Percentiles rank a stretch among this genome's conserved stretches.
Evolutionary conservation across 768 basidiomycete species (phyloP).

Genomic region (Sarcomyxa edulis): DNA sequence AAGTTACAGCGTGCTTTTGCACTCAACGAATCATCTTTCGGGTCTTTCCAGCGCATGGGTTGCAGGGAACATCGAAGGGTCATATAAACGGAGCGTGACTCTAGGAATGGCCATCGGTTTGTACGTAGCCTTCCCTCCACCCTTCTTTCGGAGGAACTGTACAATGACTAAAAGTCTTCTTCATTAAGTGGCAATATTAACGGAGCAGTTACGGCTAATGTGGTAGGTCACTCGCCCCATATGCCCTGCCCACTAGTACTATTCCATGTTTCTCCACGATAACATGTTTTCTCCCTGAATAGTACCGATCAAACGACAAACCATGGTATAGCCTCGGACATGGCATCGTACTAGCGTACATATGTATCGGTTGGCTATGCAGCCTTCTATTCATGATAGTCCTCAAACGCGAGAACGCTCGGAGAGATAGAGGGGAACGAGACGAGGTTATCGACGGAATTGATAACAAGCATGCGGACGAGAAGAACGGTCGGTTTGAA

Average conservation of each 20-base stretch:
- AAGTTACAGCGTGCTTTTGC: conserved; percentile 1
- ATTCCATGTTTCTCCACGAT: conserved; percentile 1
- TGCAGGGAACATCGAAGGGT: conserved; percentile 66
- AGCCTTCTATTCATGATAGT: conserved; percentile 41
- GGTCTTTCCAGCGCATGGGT: conserved; percentile 72
- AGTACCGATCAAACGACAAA: conserved; percentile 61
- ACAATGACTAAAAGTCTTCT: no score
- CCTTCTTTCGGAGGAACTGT: no score
- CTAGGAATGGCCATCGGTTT: conserved; percentile 67
- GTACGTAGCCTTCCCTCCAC: conserved; percentile 5
- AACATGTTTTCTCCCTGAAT: conserved; percentile 1
- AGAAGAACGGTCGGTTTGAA: conserved; percentile 52
- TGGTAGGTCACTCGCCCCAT: conserved; percentile 36
- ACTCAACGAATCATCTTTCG: conserved; percentile 12
- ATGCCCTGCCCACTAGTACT: background rate
- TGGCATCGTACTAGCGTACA: conserved; percentile 65
- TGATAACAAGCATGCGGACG: conserved; percentile 37
- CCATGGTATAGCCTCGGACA: conserved; percentile 73
- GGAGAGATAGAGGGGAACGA: conserved; percentile 60
- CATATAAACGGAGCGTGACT: conserved; percentile 67
- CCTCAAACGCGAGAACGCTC: conserved; percentile 53
- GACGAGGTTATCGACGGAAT: conserved; percentile 58
- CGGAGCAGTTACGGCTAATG: conserved; percentile 62
- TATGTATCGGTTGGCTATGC: conserved; percentile 56
- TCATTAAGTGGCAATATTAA: conserved; percentile 56